Base-by-base conservation (phyloP, 805 yeast species). In the Isabelozyma rhagii region DNA sequence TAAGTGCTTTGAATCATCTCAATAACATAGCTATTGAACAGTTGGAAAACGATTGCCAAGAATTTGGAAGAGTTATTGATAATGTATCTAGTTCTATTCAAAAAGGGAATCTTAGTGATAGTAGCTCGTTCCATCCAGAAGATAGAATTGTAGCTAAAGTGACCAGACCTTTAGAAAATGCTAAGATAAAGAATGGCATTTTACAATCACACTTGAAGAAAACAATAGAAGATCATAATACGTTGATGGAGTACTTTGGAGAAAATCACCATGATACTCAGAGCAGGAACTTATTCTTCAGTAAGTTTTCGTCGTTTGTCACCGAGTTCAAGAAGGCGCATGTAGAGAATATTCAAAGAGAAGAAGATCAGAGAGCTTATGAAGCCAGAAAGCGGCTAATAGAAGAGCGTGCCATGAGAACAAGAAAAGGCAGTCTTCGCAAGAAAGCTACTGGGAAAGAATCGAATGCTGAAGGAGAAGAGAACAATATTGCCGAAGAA, bases 21-120 rank as follows among this genome's bases (percentile, higher is more conserved):
- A 79, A 89, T 6, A 90, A 87, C 55, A 70, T 91, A 8, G 84
- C 96, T 0, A 76, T 94, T 45, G 98, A 94, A 55, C 96, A 89
- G 58, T 71, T 94, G 28, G 81, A 82, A 49, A 70, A 72, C 28
- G 97, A 91, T 55, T 88, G 97, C 64, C 66, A 69, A 11, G 84
- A 82, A 10, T 89, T 79, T 60, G 73, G 79, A 39, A 78, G 77
- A 44, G 76, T 79, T 13, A 79, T 94, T 49, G 74, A 74, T 43
- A 91, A 89, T 61, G 88, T 90, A 17, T 83, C 81, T 51, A 78
- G 82, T 14, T 87, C 97, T 0, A 69, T 92, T 15, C 83, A 84
- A 40, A 82, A 82, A 57, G 99, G 99, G 15, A 89, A 89, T 59
- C 75, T 94, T 59, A 89, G 96, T 60, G 93, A 89, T 54, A 79